Base-by-base conservation (phyloP, 371 early-diverging fungal species). In the Saksenaea vasiformis region DNA sequence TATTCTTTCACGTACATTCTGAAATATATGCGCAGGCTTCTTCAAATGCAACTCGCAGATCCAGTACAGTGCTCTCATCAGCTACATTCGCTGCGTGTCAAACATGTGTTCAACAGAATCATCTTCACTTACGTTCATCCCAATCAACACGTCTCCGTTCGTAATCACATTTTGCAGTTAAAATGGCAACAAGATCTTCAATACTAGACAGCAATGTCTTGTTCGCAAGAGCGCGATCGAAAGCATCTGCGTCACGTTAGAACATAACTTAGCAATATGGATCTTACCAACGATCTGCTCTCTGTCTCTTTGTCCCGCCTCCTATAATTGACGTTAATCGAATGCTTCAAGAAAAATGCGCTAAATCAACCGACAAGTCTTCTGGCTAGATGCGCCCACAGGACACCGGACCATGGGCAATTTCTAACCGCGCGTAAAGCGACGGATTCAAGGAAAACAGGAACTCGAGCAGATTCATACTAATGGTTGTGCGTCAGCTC, bases 371-470 rank as follows among this genome's bases (percentile, higher is more conserved):
- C 67, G 61, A 75, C 86, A 72, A 72, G 64, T 26, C 77, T 54
- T 53, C 86, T 64, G 14, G 70, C 69, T 3, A 64, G 60, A 51
- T 76, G 85, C 1, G 80, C 76, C 86, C 89, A 90, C 9, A 90
- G 65, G 34, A 69, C 75, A 14, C 89, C 91, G 4, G 86, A 82
- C 90, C 89, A 90, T 41, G 81, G 85, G 59, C 91, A 92, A 60
- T 90, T 91, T 7, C 89, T 71, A 1, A 88, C 70, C 0, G 91
- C 83, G 10, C 91, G 78, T 13, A 74, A 57, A 1, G 78, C 64
- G n/a, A 67, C 60, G 2, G 67, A 36, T 14, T 69, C 66, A 54
- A 78, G 59, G n/a, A 70, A 64, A 8, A 59, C 51, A 13, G 56
- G 47, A 24, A 71, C 44, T 28, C 70, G 69, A 17, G 72, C 74